Evolutionary conservation across 1,139 yeast species (phyloP), one percentile per base, ranked within the genome.

Genomic region (Hanseniaspora sp.): DNA sequence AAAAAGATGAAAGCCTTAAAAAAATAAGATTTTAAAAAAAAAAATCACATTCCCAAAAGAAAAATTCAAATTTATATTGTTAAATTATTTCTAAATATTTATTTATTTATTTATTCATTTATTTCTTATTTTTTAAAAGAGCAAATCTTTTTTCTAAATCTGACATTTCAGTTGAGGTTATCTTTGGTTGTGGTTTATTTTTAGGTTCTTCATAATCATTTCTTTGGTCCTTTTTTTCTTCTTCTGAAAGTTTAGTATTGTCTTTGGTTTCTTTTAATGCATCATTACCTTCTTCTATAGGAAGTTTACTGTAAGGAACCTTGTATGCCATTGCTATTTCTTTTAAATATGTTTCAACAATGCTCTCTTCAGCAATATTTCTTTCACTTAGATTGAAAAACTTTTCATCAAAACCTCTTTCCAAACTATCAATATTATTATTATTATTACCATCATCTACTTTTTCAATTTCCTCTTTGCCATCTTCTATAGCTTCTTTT

Each of bases 321-420:
- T 75, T 76, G 64, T 88, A 88, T 0, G 95, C 86, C 57, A 74
- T 73, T 0, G 95, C 95, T 58, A 88, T 87, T 63, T 88, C 96
- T 56, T 78, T 72, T 58, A 88, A 70, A 64, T 88, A 88, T 57
- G 85, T 68, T 29, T 76, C 74, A 1, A 87, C 95, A 57, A 87
- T 72, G 30, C 75, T 79, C 44, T 73, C 75, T 5, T 76, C 69
- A 0, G 95, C 96, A 3, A 95, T 81, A 52, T 77, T 80, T 2
- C 83, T 77, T 28, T 76, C 72, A 59, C 94, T 80, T 58, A 92
- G 71, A 52, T 74, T 75, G 28, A 76, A 61, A 3, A 88, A 78
- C 65, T 83, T 83, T 12, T 76, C 79, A 0, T 95, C 90, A 1
- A 86, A 69, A 2, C 70, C 72, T 7, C 72, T 74, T 7, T 74